Evolutionary conservation across 768 basidiomycete genomes (phyloP), one percentile per base, ranked within the genome.

Genomic region (Cubamyces lactineus): DNA sequence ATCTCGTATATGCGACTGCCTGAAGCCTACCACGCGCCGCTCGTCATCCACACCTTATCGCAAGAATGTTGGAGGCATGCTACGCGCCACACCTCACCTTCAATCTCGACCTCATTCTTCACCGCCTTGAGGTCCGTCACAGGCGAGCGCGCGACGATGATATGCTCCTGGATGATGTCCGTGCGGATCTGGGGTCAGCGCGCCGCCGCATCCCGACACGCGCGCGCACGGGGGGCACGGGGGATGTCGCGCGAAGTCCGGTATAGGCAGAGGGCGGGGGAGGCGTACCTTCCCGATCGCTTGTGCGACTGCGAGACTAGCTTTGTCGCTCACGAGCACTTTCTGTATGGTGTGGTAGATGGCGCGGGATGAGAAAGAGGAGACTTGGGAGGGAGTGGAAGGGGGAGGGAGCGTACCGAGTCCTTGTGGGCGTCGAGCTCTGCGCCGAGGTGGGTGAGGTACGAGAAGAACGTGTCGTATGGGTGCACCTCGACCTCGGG

Each of bases 1-100:
- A 73, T 98, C 96, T 11, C 96, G 84, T 34, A 96, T 86, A 70
- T 99, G 94, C 54, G 82, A 84, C 69, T 89, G 86, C 16, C 95
- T 82, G 81, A 98, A 98, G 0, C 96, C 96, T 70, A 89, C n/a
- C 11, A 5, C 11, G 30, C 30, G 38, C n/a, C 53, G 12, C 17
- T 16, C 12, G 17, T 34, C 19, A 13, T 2, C 52, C 38, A 34
- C 19, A 23, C 21, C 23, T 23, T 40, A 17, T 11, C 23, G 8
- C n/a, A 24, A 8, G 28, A 4, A 51, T 6, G 30, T 6, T 4
- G 26, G 21, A 19, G 45, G 17, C 4, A 46, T 7, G 21, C 28
- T 2, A 23, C 21, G 23, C 21, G 11, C 2, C 23, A 15, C 41
- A 9, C 19, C 50, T 6, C 51, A 70, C 69, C 71, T 66, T 70